A percentile compares a stretch with the other conserved stretches of the same genome.
Conservation (phyloP, 2,329 filamentous ascomycete species). For the Penicillium frequentans region DNA sequence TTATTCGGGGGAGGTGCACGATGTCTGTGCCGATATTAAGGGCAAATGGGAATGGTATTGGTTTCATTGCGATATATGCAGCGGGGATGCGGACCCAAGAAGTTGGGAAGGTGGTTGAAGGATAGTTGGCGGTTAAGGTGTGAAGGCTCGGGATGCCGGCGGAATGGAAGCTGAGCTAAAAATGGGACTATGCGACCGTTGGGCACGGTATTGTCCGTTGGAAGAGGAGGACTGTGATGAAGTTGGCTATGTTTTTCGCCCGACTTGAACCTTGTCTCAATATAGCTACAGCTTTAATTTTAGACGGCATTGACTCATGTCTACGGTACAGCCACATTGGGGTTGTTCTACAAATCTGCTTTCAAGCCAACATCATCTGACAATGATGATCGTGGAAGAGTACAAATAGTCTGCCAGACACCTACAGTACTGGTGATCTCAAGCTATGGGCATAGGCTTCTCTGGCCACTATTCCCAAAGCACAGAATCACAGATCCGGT, state of each 20-base stretch:
- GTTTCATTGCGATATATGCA: conserved; percentile 29
- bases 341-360: neutral
- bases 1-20: conserved; percentile 67
- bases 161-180: neutral
- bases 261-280: neutral
- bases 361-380: neutral
- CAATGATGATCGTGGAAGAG: neutral
- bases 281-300: neutral
- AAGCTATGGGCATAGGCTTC: neutral
- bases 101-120: neutral
- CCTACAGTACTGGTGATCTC: neutral
- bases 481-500: neutral
- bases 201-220: neutral
- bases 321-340: neutral
- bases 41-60: conserved; percentile 60
- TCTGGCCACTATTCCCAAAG: neutral
- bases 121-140: neutral
- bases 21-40: conserved; percentile 77
- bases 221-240: neutral
- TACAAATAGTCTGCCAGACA: neutral
- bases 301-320: neutral
- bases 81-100: neutral
- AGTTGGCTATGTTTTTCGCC: neutral
- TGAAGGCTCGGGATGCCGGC: neutral
- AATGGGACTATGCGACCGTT: neutral